phyloP scores from a whole-genome alignment of 2,329 filamentous ascomycete species.

The Claviceps sp. region DNA sequence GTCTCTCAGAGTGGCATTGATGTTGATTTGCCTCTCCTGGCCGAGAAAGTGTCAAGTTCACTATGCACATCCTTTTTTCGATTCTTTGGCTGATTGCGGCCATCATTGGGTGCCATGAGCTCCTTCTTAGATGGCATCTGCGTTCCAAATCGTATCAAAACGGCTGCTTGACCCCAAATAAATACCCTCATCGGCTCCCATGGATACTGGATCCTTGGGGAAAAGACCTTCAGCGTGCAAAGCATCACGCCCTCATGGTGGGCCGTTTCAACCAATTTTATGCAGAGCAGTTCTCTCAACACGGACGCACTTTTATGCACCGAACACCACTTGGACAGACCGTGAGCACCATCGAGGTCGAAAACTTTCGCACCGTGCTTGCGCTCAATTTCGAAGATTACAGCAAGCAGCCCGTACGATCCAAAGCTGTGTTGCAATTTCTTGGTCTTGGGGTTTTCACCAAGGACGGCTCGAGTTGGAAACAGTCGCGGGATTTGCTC shows the following conservation, averaged over 20 bases:
- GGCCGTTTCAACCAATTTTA: conserved; percentile 3
- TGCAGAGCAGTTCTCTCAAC: conserved; percentile 1
- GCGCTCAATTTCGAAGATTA: conserved; percentile 4
- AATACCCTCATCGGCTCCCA: conserved; percentile 4
- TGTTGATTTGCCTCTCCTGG: neutral
- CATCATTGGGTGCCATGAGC: neutral
- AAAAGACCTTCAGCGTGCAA: neutral
- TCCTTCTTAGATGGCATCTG: neutral
- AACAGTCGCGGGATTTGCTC: conserved; percentile 3
- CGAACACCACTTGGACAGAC: conserved; percentile 1
- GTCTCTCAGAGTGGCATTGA: neutral
- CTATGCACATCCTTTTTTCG: neutral
- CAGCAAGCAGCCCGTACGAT: conserved; percentile 1
- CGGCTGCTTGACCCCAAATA: conserved; percentile 1
- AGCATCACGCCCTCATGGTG: neutral
- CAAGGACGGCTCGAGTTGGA: conserved; percentile 3
- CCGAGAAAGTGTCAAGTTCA: neutral
- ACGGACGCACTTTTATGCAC: conserved; percentile 3
- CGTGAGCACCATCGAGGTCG: conserved; percentile 1
- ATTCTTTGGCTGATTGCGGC: neutral
- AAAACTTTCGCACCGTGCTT: conserved; percentile 6
- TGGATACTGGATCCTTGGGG: conserved; percentile 6
- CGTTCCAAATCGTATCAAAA: neutral
- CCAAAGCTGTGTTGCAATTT: conserved; percentile 1
- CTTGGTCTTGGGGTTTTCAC: conserved; percentile 4